A percentile compares a stretch with the other conserved stretches of the same genome.
Conservation (phyloP, 768 basidiomycete genomes). For the Phanerochaete carnosa region DNA sequence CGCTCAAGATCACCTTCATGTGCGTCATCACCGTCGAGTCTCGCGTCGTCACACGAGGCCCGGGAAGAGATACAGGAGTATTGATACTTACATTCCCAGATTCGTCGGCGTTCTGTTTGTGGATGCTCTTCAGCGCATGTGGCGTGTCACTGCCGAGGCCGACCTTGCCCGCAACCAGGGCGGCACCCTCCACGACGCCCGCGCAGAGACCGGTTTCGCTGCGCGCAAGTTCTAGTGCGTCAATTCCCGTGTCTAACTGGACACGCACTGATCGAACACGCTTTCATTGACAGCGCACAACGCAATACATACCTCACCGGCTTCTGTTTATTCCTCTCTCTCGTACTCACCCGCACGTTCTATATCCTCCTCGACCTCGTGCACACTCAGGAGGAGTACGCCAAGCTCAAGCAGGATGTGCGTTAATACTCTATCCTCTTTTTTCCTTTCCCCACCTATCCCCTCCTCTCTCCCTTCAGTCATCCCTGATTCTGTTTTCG, state of each 20-base stretch:
- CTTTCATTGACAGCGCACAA: conserved; percentile 74
- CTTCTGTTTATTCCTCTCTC: conserved; percentile 92
- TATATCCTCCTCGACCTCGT: conserved; percentile 90
- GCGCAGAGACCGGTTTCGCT: conserved; percentile 84
- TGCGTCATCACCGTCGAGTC: conserved; percentile 27
- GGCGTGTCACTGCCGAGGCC: conserved; percentile 68
- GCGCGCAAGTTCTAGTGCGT: conserved; percentile 89
- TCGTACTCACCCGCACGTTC: conserved; percentile 91
- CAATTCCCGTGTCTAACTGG: not conserved
- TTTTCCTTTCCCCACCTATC: not conserved
- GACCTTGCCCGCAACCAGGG: conserved; percentile 61
- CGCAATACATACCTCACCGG: conserved; percentile 92
- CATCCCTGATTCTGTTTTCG: too few relatives aligned
- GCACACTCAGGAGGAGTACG: conserved; percentile 84
- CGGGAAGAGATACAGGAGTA: not conserved
- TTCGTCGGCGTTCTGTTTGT: conserved; percentile 86
- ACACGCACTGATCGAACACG: not conserved
- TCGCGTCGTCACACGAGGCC: not conserved
- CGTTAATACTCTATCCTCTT: too few relatives aligned
- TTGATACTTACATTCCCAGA: conserved; percentile 30
- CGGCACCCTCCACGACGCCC: conserved; percentile 52
- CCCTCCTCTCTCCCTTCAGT: not conserved
- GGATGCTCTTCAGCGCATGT: conserved; percentile 93
- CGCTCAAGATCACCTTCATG: conserved; percentile 94
- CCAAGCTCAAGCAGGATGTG: conserved; percentile 66